These are phyloP conservation scores for Monosporozyma solicola DNA, from an alignment of 805 yeast genomes.

Conservation along the genomic window DNA sequence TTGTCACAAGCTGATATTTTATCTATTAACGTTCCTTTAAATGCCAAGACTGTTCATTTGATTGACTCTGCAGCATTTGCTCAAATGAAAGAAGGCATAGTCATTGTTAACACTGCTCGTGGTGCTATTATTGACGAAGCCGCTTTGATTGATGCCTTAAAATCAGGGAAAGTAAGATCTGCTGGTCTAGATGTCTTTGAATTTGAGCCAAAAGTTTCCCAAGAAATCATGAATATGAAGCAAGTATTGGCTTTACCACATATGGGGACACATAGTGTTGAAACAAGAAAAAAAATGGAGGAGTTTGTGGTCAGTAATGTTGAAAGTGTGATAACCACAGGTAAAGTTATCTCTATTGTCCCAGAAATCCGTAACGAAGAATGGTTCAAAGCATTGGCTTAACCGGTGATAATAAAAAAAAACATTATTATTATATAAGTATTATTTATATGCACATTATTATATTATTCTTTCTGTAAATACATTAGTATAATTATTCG, in stretches of 20 bases:
- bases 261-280: constrained; percentile 74
- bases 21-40: constrained; percentile 71
- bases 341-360: constrained; percentile 66
- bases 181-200: constrained; percentile 75
- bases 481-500: not conserved
- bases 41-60: constrained; percentile 58
- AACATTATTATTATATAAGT: not conserved
- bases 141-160: constrained; percentile 47
- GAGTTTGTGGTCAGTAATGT: constrained; percentile 66
- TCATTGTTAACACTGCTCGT: constrained; percentile 74
- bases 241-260: constrained; percentile 78
- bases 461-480: not conserved
- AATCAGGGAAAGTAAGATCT: constrained; percentile 54
- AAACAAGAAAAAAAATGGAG: constrained; percentile 76
- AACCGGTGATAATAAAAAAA: not conserved
- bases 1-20: constrained; percentile 57
- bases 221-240: constrained; percentile 52
- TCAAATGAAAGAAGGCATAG: constrained; percentile 72
- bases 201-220: constrained; percentile 60
- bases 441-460: not conserved
- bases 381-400: constrained; percentile 14
- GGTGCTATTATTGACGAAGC: constrained; percentile 73
- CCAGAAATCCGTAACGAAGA: constrained; percentile 53
- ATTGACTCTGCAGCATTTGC: constrained; percentile 50
- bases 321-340: constrained; percentile 45